Evolutionary conservation across 2,329 filamentous ascomycete genomes (phyloP).

Genomic region (Colletotrichum sublineola): DNA sequence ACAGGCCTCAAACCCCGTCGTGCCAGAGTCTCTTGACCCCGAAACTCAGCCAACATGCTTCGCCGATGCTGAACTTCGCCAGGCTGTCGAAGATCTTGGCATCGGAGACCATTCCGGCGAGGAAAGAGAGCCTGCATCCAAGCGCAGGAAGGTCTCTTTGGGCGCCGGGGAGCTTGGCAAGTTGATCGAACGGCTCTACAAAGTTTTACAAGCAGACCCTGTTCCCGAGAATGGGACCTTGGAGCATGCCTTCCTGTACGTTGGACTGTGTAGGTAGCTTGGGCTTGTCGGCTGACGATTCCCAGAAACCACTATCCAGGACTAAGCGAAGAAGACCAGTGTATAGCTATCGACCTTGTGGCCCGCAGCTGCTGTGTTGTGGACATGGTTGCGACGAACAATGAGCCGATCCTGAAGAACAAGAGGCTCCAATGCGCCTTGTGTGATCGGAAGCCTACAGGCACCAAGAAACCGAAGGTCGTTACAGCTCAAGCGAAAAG

Average conservation of each 20-base stretch:
- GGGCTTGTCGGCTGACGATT: constrained; percentile 12
- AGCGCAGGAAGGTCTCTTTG: constrained; percentile 50
- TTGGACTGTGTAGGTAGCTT: constrained; percentile 27
- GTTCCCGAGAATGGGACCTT: constrained; percentile 48
- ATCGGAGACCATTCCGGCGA: constrained; percentile 31
- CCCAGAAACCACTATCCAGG: constrained; percentile 58
- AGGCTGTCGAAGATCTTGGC: constrained; percentile 44
- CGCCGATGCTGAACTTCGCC: constrained; percentile 45
- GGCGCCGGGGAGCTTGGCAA: constrained; percentile 44
- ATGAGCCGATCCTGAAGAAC: background rate
- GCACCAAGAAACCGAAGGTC: background rate
- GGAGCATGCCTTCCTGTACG: constrained; percentile 62
- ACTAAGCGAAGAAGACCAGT: constrained; percentile 64
- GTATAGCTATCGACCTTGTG: constrained; percentile 66
- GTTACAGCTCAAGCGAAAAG: constrained; percentile 47
- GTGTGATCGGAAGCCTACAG: constrained; percentile 21
- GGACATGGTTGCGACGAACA: constrained; percentile 53
- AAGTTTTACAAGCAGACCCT: constrained; percentile 48
- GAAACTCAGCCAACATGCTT: constrained; percentile 46
- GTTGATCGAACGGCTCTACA: constrained; percentile 46
- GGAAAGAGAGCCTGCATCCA: constrained; percentile 45
- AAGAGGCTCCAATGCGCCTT: background rate
- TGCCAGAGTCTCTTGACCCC: constrained; percentile 42
- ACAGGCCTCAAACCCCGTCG: constrained; percentile 44
- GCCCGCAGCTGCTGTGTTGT: constrained; percentile 70